Conservation (phyloP, 2,329 filamentous ascomycete genomes). For the Diaporthe velutina region DNA sequence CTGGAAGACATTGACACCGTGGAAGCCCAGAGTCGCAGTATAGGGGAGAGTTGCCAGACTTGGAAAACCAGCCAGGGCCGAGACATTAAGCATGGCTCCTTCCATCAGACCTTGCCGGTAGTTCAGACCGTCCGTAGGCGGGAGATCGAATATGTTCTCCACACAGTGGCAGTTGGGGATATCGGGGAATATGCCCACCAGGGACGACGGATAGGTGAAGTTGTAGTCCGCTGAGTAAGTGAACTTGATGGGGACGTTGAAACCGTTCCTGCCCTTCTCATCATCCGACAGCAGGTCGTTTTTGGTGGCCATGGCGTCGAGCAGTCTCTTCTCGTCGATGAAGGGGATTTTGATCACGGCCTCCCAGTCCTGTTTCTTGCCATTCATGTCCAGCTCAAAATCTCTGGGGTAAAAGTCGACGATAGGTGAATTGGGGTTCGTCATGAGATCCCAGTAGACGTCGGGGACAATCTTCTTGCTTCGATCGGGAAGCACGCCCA, state of each 20-base stretch:
- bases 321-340: constrained; percentile 90
- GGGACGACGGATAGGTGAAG: constrained; percentile 87
- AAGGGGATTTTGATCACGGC: constrained; percentile 99
- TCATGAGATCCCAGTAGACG: constrained; percentile 94
- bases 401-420: constrained; percentile 98
- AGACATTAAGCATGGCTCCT: constrained; percentile 83
- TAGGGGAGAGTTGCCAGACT: constrained; percentile 89
- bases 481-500: constrained; percentile 97
- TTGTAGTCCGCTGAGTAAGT: constrained; percentile 83
- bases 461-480: constrained; percentile 95
- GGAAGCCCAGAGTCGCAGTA: constrained; percentile 83
- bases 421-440: constrained; percentile 88
- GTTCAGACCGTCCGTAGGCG: constrained; percentile 89
- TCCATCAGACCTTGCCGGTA: constrained; percentile 86
- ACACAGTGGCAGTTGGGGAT: constrained; percentile 89
- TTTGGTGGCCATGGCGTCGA: constrained; percentile 87
- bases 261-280: constrained; percentile 87
- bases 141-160: constrained; percentile 96
- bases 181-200: constrained; percentile 92
- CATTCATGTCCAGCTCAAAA: constrained; percentile 99
- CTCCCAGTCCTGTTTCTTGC: constrained; percentile 99
- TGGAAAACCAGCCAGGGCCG: constrained; percentile 94
- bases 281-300: constrained; percentile 82
- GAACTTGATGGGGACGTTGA: constrained; percentile 94
- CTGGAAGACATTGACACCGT: constrained; percentile 95